A percentile compares a stretch with the other conserved stretches of the same genome.
These are phyloP conservation scores for Meira nashicola DNA, from an alignment of 1,284 basidiomycete species.

Conservation along the genomic window DNA sequence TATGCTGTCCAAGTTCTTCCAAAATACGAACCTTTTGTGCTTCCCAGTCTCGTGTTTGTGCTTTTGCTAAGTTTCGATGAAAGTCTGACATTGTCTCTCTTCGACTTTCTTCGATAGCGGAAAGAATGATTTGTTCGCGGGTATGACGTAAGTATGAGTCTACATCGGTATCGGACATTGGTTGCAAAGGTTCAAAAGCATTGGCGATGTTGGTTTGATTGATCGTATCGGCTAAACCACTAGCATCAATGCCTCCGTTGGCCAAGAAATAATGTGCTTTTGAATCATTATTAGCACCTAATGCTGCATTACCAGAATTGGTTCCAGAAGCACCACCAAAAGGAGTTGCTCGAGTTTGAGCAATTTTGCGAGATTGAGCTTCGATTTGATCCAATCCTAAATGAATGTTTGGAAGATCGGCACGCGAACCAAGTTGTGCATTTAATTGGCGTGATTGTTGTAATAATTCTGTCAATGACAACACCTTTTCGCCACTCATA, in stretches of 20 bases:
- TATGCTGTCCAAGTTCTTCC: conserved; percentile 69
- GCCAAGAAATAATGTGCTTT: conserved; percentile 63
- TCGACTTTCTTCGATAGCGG: conserved; percentile 83
- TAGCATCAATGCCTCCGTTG: conserved; percentile 81
- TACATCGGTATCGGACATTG: conserved; percentile 83
- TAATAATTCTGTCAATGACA: conserved; percentile 38
- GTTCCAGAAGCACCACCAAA: conserved; percentile 53
- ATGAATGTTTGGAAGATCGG: conserved; percentile 76
- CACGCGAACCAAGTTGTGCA: conserved; percentile 43
- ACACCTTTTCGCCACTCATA: too few species aligned
- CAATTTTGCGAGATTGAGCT: conserved; percentile 59
- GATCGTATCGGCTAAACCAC: conserved; percentile 71
- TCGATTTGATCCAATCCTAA: conserved; percentile 88
- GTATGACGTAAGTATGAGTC: conserved; percentile 77
- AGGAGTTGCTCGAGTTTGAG: conserved; percentile 24
- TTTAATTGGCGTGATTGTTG: conserved; percentile 49
- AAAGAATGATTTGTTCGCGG: conserved; percentile 88
- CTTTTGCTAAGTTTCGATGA: conserved; percentile 70
- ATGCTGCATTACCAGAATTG: conserved; percentile 56
- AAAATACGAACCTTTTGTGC: conserved; percentile 80
- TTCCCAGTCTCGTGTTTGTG: conserved; percentile 79
- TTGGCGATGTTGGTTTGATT: conserved; percentile 73
- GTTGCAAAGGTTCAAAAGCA: conserved; percentile 83
- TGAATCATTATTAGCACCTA: not conserved
- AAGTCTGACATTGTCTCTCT: conserved; percentile 80